These are phyloP conservation scores for Endoconidiophora laricicola DNA, from an alignment of 2,329 filamentous ascomycete genomes.

Conservation along the genomic window DNA sequence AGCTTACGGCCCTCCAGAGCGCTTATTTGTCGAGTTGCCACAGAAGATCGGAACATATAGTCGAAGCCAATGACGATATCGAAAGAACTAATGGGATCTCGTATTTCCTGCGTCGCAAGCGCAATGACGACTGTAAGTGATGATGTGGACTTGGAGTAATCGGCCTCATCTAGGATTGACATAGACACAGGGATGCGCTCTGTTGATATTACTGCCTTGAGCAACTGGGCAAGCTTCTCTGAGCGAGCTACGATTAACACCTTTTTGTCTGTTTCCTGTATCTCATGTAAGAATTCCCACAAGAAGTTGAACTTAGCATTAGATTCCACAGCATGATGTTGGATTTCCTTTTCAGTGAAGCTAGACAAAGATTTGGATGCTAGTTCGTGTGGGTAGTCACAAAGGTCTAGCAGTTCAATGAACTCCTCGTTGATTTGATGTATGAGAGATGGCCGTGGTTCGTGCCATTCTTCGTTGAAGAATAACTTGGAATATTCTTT, in stretches of 20 bases:
- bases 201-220: slow-evolving; percentile 31
- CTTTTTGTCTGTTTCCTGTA: slow-evolving; percentile 28
- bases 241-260: slow-evolving; percentile 38
- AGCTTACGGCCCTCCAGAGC: slow-evolving; percentile 17
- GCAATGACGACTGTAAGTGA: slow-evolving; percentile 27
- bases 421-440: slow-evolving; percentile 35
- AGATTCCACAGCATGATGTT: slow-evolving; percentile 37
- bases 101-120: slow-evolving; percentile 23
- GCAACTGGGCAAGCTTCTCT: slow-evolving; percentile 31
- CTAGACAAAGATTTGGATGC: slow-evolving; percentile 26
- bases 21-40: slow-evolving; percentile 16
- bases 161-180: slow-evolving; percentile 18
- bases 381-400: slow-evolving; percentile 38
- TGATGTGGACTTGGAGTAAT: slow-evolving; percentile 19
- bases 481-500: slow-evolving; percentile 29
- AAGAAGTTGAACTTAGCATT: slow-evolving; percentile 46
- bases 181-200: slow-evolving; percentile 23
- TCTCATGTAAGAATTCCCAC: slow-evolving; percentile 32
- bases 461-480: slow-evolving; percentile 22
- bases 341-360: slow-evolving; percentile 25
- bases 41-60: slow-evolving; percentile 28
- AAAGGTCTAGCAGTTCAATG: slow-evolving; percentile 33
- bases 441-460: slow-evolving; percentile 25
- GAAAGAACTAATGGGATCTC: slow-evolving; percentile 24
- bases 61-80: slow-evolving; percentile 40